A percentile compares a stretch with the other conserved stretches of the same genome.
These are phyloP conservation scores for Kurtzmaniella natalensis DNA, from an alignment of 1,139 yeast species.

Conservation along the genomic window DNA sequence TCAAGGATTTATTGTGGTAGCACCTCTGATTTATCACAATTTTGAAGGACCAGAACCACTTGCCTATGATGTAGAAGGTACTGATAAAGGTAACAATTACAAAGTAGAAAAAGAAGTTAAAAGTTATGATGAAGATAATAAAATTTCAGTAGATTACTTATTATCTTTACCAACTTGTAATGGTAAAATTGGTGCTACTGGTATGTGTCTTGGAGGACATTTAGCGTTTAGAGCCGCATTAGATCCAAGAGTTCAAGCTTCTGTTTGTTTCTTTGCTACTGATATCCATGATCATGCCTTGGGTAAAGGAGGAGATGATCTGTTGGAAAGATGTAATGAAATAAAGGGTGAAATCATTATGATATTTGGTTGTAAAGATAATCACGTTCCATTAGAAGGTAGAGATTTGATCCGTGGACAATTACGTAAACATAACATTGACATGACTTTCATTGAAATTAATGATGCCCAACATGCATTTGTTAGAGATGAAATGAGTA, in stretches of 20 bases:
- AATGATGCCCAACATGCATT: constrained; percentile 80
- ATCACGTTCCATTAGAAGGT: constrained; percentile 77
- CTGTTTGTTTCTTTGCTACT: constrained; percentile 77
- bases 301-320: constrained; percentile 66
- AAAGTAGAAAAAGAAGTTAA: constrained; percentile 63
- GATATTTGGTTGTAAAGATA: constrained; percentile 76
- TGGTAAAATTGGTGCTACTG: constrained; percentile 76
- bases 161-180: constrained; percentile 56
- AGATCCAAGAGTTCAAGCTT: constrained; percentile 61
- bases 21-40: constrained; percentile 78
- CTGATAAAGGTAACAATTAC: constrained; percentile 68
- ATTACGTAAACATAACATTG: constrained; percentile 57
- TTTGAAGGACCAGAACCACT: constrained; percentile 61
- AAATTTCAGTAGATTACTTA: constrained; percentile 60
- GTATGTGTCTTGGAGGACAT: constrained; percentile 88
- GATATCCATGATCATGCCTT: constrained; percentile 67
- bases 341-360: constrained; percentile 57
- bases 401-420: constrained; percentile 65
- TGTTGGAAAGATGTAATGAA: constrained; percentile 53
- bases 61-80: constrained; percentile 68
- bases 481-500: constrained; percentile 71
- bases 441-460: constrained; percentile 67
- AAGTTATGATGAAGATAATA: constrained; percentile 75
- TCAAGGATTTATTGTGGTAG: constrained; percentile 72
- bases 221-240: constrained; percentile 71